Evolutionary conservation across 2,329 filamentous ascomycete species (phyloP).

Genomic region (Bipolaris victoriae): DNA sequence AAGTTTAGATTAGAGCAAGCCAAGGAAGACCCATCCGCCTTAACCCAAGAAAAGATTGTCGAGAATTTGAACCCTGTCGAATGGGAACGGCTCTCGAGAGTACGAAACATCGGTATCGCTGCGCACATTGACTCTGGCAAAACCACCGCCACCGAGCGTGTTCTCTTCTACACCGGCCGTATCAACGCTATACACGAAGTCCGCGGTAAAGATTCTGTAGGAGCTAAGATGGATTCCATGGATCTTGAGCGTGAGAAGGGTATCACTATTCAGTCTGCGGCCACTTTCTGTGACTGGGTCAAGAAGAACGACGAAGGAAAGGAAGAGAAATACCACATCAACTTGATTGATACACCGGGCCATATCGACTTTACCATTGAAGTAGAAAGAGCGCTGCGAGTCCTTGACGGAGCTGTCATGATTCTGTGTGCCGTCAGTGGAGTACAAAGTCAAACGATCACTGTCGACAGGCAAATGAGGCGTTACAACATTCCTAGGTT

Average conservation of each 20-base stretch:
- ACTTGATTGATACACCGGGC: constrained; percentile 96
- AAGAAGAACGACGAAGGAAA: constrained; percentile 74
- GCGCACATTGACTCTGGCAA: constrained; percentile 99
- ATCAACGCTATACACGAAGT: constrained; percentile 98
- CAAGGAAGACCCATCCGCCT: constrained; percentile 60
- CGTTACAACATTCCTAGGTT: constrained; percentile 95
- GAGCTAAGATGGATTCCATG: constrained; percentile 99
- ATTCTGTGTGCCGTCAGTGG: constrained; percentile 97
- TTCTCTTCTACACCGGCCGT: constrained; percentile 96
- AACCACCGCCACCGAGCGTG: constrained; percentile 93
- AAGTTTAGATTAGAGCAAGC: constrained; percentile 59
- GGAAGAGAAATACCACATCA: constrained; percentile 94
- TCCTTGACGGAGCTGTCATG: constrained; percentile 97
- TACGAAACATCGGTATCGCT: constrained; percentile 98
- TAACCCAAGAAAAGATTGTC: constrained; percentile 71
- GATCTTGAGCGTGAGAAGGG: constrained; percentile 97
- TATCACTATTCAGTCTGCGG: constrained; percentile 98
- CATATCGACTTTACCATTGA: constrained; percentile 99
- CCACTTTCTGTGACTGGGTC: constrained; percentile 96
- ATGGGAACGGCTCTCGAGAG: constrained; percentile 74
- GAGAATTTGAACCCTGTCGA: constrained; percentile 83
- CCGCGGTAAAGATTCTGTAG: constrained; percentile 89
- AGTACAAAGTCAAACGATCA: constrained; percentile 97
- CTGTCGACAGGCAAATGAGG: constrained; percentile 97
- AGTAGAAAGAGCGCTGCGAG: constrained; percentile 91